Conservation (phyloP, 1,284 basidiomycete genomes). For the Leccinum proliferum region DNA sequence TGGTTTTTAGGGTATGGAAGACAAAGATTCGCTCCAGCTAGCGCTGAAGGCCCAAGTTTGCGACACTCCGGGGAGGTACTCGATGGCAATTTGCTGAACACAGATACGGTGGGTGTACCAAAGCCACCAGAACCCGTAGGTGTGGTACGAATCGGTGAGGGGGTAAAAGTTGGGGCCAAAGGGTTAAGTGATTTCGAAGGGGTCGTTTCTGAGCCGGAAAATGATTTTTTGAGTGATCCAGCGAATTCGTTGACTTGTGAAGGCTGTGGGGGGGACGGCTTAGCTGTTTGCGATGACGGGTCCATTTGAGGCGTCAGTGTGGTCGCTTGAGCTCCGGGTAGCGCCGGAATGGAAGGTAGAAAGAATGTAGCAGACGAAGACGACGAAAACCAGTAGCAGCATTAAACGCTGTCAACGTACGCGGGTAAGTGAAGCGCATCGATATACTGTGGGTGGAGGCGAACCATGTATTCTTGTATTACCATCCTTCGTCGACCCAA, state of each 20-base stretch:
- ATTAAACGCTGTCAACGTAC: background rate
- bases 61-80: background rate
- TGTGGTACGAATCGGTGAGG: background rate
- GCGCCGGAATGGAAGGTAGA: background rate
- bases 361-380: slow-evolving; percentile 17
- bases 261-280: background rate
- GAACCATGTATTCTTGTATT: slow-evolving; percentile 9
- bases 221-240: slow-evolving; percentile 1
- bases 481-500: slow-evolving; percentile 19
- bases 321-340: background rate
- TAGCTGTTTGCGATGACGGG: background rate
- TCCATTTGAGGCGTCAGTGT: slow-evolving; percentile 1
- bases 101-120: background rate
- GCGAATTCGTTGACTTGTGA: slow-evolving; percentile 3
- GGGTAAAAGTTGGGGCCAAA: slow-evolving; percentile 27
- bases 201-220: slow-evolving; percentile 5
- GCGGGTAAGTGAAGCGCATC: background rate
- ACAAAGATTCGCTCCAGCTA: background rate
- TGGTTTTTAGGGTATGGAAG: background rate
- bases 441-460: background rate
- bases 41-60: background rate
- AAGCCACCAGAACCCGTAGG: background rate
- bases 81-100: background rate
- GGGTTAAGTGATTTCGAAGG: slow-evolving; percentile 21
- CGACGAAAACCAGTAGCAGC: slow-evolving; percentile 10